Evolutionary conservation across 306 rosid genomes (phyloP), one percentile per base, ranked within the genome.

Genomic region (Fagus sylvatica): DNA sequence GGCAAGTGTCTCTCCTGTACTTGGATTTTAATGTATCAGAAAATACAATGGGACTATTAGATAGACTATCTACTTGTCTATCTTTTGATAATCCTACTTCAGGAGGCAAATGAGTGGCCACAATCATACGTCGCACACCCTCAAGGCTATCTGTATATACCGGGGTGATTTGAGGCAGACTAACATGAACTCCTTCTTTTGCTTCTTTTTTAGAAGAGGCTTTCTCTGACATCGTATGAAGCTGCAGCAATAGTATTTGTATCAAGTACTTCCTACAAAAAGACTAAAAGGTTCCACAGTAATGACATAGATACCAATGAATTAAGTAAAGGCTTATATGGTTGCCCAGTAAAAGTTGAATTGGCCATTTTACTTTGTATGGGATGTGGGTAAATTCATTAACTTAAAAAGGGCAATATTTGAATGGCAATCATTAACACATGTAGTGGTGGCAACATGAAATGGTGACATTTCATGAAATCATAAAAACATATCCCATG

Each of bases 171-270:
- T 80, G 85, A 12, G 85, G 87, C 76, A 79, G 74, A 78, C 55
- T 71, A 32, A 79, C 81, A 15, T 79, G 85, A 6, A 71, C 60
- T 15, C 73, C 90, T 13, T 76, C 71, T 48, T 87, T 84, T 22
- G 46, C 86, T 81, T 87, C 88, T 71, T 82, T 86, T 65, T 74
- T 82, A 16, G 77, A n/a, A 7, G 78, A 42, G 46, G 75, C 87
- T 65, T 81, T 87, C 76, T 83, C 98, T 59, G 93, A 85, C 79
- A 82, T 74, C 12, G 82, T 78, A 59, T 89, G 93, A 84, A 91
- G 90, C 98, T 91, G 88, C 82, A 85, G 82, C 28, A 75, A 49
- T 43, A 6, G 59, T 9, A 80, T 17, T 15, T 54, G 66, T 30
- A 74, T 74, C 57, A 79, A 39, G 65, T 42, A 42, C 42, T 57